Evolutionary conservation across 345 rosid genomes (phyloP).

Genomic region (Triadica sebifera): DNA sequence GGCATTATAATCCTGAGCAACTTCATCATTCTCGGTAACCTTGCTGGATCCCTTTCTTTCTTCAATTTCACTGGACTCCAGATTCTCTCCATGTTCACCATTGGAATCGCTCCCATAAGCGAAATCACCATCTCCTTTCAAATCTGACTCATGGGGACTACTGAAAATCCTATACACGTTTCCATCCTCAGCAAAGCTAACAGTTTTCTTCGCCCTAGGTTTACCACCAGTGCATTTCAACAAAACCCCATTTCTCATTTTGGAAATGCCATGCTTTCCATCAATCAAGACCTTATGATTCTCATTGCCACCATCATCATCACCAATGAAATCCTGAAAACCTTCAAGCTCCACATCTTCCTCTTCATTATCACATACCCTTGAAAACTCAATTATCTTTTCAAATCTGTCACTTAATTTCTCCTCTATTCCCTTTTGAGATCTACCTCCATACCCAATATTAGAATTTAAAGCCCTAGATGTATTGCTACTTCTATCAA

Average conservation of each 20-base stretch:
- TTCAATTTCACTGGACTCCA: conserved; percentile 30
- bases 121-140: conserved; percentile 38
- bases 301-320: conserved; percentile 25
- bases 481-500: conserved; percentile 29
- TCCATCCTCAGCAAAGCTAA: conserved; percentile 56
- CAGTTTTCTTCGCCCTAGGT: conserved; percentile 47
- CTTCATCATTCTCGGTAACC: background rate
- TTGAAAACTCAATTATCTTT: conserved; percentile 41
- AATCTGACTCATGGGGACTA: conserved; percentile 25
- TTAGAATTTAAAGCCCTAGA: conserved; percentile 25
- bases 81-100: conserved; percentile 33
- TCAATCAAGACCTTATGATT: conserved; percentile 11
- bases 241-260: conserved; percentile 31
- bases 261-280: conserved; percentile 20
- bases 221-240: conserved; percentile 34
- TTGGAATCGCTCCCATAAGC: conserved; percentile 37
- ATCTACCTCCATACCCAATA: conserved; percentile 23
- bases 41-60: conserved; percentile 14
- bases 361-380: conserved; percentile 43
- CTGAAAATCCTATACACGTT: conserved; percentile 41
- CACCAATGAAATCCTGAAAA: conserved; percentile 45
- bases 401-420: conserved; percentile 47
- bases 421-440: conserved; percentile 36
- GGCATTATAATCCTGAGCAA: conserved; percentile 3
- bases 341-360: conserved; percentile 62